Evolutionary conservation across 352 stramenopile species (phyloP), one percentile per base, ranked within the genome.

Genomic region (Phytophthora cactorum): DNA sequence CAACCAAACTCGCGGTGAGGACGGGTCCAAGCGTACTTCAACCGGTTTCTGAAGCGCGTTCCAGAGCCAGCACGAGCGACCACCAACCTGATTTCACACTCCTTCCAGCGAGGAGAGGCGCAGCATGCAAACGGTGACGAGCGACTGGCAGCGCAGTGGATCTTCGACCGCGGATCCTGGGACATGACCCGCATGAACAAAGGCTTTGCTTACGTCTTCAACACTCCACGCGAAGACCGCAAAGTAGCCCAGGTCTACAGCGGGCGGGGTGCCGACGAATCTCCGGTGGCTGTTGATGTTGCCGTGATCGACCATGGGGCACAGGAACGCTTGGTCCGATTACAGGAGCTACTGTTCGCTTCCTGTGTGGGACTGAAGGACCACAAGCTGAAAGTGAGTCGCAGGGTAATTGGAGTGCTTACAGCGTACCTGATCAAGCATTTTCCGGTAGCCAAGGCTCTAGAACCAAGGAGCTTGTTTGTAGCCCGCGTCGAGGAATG

Each of bases 51-150:
- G 5, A 38, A 38, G 32, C 57, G 68, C 15, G 53, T 77, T 3
- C 9, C 56, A 38, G 8, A 36, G 0, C 34, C 45, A 0, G 59
- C 63, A 6, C 60, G 61, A 6, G 57, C 69, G 3, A 45, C 58
- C 0, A 51, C 55, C 12, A 56, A 58, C 11, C 38, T 80, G 14
- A 72, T 58, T 0, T 80, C 70, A 1, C 67, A 80, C 45, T 78
- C 52, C 2, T 78, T 78, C 14, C 53, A 65, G 0, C 66, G 64
- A 10, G 70, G 76, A 1, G 73, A 54, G 0, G 64, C 63, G 0
- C 65, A 81, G 45, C 66, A 81, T 36, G 67, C 66, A 0, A 78
- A 39, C 25, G 57, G 45, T 14, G 31, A 32, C 17, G 44, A 56
- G 2, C 34, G 15, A 0, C 46, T 63, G 0, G 44, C 44, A 8